Evolutionary conservation across 2,329 filamentous ascomycete species (phyloP).

Genomic region (Fusarium chaquense): DNA sequence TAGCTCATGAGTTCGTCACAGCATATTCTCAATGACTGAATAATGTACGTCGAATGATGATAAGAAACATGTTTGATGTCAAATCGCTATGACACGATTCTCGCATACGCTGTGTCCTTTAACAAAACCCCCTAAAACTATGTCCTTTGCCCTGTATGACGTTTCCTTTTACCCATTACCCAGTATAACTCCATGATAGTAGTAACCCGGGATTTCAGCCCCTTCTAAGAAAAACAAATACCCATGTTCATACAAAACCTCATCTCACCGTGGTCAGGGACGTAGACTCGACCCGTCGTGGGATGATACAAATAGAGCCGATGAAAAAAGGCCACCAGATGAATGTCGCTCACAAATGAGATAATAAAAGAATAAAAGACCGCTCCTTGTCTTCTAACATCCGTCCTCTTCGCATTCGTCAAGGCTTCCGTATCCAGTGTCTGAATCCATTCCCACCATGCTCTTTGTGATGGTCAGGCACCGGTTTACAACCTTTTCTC

Average conservation of each 20-base stretch:
- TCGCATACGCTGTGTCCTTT: conserved; percentile 26
- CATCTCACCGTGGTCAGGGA: conserved; percentile 32
- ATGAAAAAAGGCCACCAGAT: conserved; percentile 11
- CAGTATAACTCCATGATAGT: conserved; percentile 42
- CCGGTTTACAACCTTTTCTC: conserved; percentile 65
- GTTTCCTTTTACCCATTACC: conserved; percentile 42
- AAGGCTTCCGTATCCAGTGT: conserved; percentile 71
- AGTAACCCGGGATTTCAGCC: conserved; percentile 30
- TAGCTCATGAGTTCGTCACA: background rate
- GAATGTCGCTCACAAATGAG: conserved; percentile 18
- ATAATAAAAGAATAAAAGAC: background rate
- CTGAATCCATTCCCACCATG: conserved; percentile 69
- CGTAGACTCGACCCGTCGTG: conserved; percentile 15
- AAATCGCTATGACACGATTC: conserved; percentile 33
- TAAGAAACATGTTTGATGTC: conserved; percentile 32
- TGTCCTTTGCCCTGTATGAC: conserved; percentile 39
- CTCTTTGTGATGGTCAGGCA: conserved; percentile 68
- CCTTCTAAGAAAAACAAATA: conserved; percentile 44
- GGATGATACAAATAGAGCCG: conserved; percentile 34
- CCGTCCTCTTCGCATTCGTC: conserved; percentile 60
- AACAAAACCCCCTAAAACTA: conserved; percentile 16
- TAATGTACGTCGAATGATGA: conserved; percentile 32
- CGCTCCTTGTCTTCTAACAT: conserved; percentile 39
- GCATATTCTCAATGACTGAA: background rate
- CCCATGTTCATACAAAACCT: conserved; percentile 47